A percentile compares a stretch with the other conserved stretches of the same genome.
Conservation (phyloP, 768 basidiomycete species). For the Panaeolus papilionaceus region DNA sequence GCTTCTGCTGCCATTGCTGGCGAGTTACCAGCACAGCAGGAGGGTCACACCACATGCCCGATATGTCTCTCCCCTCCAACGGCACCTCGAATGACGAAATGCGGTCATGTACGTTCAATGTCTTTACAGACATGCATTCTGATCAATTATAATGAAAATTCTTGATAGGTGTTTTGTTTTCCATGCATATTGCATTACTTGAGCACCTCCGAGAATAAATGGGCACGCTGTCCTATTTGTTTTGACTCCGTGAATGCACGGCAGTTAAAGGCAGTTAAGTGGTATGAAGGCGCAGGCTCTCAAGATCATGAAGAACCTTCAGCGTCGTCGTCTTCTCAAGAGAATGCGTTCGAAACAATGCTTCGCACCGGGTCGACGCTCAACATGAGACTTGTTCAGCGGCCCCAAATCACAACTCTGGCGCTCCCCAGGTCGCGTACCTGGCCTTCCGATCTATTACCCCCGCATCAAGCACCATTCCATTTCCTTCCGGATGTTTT, state of each 20-base stretch:
- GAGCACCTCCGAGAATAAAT: conserved; percentile 85
- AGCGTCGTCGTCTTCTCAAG: conserved; percentile 48
- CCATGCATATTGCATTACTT: conserved; percentile 94
- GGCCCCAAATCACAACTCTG: conserved; percentile 93
- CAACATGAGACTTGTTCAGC: conserved; percentile 88
- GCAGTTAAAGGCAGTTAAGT: conserved; percentile 93
- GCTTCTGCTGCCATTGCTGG: conserved; percentile 62
- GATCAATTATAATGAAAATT: conserved; percentile 22
- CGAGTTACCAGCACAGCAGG: conserved; percentile 50
- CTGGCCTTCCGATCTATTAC: conserved; percentile 93
- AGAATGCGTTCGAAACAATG: conserved; percentile 40
- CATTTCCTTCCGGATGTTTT: conserved; percentile 94
- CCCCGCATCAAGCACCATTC: conserved; percentile 93
- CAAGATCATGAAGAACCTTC: conserved; percentile 35
- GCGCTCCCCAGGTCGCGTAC: conserved; percentile 90
- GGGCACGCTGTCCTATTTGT: conserved; percentile 95
- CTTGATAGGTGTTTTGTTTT: conserved; percentile 85
- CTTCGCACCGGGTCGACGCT: conserved; percentile 66
- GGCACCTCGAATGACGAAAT: conserved; percentile 94
- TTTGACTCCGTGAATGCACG: conserved; percentile 90
- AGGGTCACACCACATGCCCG: conserved; percentile 82
- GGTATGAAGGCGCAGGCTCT: conserved; percentile 61
- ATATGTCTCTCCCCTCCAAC: conserved; percentile 94
- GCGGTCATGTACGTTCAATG: conserved; percentile 84
- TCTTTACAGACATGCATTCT: conserved; percentile 19